Conservation (phyloP, 192 early-diverging fungal genomes). For the Coemansia sp. region DNA sequence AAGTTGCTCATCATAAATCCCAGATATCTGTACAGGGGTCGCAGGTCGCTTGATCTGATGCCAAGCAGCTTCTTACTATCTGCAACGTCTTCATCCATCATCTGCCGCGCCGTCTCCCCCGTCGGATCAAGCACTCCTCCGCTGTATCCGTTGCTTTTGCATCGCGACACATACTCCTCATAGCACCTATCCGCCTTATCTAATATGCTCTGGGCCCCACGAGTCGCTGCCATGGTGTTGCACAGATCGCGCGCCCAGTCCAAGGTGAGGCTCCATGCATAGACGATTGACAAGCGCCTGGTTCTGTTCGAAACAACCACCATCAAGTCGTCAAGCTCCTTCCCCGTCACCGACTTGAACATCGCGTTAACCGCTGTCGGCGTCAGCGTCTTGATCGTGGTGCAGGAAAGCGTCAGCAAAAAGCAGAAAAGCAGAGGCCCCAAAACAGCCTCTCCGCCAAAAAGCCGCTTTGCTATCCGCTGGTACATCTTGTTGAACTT, state of each 20-base stretch:
- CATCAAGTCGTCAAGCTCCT: neutral
- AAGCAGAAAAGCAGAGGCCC: constrained; percentile 28
- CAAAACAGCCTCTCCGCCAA: constrained; percentile 7
- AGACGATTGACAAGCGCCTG: neutral
- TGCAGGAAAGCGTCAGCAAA: constrained; percentile 18
- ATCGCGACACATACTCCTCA: neutral
- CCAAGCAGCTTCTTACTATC: constrained; percentile 32
- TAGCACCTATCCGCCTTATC: constrained; percentile 18
- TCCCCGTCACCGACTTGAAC: constrained; percentile 12
- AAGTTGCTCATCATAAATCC: constrained; percentile 8
- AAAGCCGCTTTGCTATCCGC: constrained; percentile 17
- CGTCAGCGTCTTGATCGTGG: neutral
- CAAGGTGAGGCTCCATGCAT: constrained; percentile 4
- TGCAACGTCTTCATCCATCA: constrained; percentile 11
- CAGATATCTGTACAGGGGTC: constrained; percentile 27
- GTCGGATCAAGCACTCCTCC: constrained; percentile 4
- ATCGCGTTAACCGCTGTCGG: constrained; percentile 4
- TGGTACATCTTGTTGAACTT: constrained; percentile 3
- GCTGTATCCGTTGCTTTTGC: neutral
- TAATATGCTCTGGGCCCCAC: constrained; percentile 7
- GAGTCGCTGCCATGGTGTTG: neutral
- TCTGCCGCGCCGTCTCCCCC: constrained; percentile 10
- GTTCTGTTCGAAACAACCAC: constrained; percentile 14
- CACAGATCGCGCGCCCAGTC: constrained; percentile 17
- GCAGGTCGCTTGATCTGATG: constrained; percentile 26